phyloP scores from a whole-genome alignment of 805 yeast species.

The Limtongia smithiae region DNA sequence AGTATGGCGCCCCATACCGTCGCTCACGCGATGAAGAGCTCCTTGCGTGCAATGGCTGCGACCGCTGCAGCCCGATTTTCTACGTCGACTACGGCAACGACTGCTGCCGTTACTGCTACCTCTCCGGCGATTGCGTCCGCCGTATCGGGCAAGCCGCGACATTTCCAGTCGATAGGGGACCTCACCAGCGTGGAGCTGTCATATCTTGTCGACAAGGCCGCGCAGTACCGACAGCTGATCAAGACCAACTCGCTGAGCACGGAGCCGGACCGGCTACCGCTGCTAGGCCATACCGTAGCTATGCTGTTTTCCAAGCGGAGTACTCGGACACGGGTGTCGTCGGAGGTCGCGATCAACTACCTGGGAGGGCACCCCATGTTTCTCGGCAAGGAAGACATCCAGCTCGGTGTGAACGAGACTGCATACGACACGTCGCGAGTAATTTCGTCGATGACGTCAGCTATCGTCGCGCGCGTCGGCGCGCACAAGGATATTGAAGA shows the following conservation, averaged over 20 bases:
- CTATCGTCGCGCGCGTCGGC: slow-evolving; percentile 93
- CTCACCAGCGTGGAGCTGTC: slow-evolving; percentile 68
- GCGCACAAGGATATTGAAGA: slow-evolving; percentile 77
- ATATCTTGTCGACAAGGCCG: slow-evolving; percentile 68
- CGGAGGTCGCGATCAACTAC: slow-evolving; percentile 90
- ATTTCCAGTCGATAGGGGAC: slow-evolving; percentile 78
- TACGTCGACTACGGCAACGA: background rate
- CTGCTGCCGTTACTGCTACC: slow-evolving; percentile 7
- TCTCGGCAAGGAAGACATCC: slow-evolving; percentile 93
- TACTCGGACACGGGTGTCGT: slow-evolving; percentile 89
- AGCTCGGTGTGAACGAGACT: slow-evolving; percentile 88
- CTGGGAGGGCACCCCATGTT: slow-evolving; percentile 97
- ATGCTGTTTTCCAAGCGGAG: slow-evolving; percentile 86
- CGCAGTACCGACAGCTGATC: slow-evolving; percentile 55
- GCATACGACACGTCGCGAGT: slow-evolving; percentile 85
- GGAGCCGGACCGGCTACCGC: slow-evolving; percentile 46
- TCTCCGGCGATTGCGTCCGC: slow-evolving; percentile 1
- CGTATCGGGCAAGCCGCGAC: slow-evolving; percentile 46
- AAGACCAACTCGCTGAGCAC: slow-evolving; percentile 45
- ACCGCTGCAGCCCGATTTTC: background rate
- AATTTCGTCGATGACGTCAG: slow-evolving; percentile 92
- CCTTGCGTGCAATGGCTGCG: no score
- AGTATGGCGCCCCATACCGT: background rate
- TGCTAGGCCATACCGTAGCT: slow-evolving; percentile 79
- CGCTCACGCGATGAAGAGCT: background rate